Conservation (phyloP, 352 stramenopile species). For the Thraustochytrium striatum region DNA sequence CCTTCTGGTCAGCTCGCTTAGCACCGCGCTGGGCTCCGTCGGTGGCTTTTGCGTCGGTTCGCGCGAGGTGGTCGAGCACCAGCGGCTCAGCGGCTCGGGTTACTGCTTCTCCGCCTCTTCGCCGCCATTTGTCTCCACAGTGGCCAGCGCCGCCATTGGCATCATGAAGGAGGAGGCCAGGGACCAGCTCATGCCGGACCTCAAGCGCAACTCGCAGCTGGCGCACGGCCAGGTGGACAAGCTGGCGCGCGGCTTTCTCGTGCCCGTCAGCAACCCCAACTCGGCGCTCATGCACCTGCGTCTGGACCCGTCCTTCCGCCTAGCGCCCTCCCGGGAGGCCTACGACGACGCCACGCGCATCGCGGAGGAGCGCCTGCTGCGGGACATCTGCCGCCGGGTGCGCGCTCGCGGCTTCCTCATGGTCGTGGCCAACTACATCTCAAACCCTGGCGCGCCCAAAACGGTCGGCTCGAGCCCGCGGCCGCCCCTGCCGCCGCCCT, state of each 20-base stretch:
- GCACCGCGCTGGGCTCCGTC: conserved; percentile 81
- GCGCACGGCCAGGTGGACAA: conserved; percentile 8
- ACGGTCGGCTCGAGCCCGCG: not conserved
- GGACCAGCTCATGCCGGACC: not conserved
- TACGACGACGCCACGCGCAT: conserved; percentile 19
- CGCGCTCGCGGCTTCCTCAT: conserved; percentile 10
- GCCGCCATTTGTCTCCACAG: conserved; percentile 88
- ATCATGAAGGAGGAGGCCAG: not conserved
- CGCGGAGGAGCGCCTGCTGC: conserved; percentile 22
- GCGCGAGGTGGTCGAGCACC: conserved; percentile 94
- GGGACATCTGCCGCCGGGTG: not conserved
- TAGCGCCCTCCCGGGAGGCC: not conserved
- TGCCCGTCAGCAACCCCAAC: conserved; percentile 22
- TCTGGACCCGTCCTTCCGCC: conserved; percentile 12
- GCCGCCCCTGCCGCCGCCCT: conserved; percentile 11
- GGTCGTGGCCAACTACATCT: conserved; percentile 27
- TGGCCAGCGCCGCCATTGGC: conserved; percentile 54
- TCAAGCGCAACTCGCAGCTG: conserved; percentile 17
- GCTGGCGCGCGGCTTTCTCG: not conserved
- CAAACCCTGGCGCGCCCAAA: not conserved
- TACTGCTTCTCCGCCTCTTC: conserved; percentile 97
- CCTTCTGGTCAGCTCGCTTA: conserved; percentile 38
- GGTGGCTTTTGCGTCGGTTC: conserved; percentile 93
- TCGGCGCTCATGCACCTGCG: conserved; percentile 33
- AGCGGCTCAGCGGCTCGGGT: conserved; percentile 91